phyloP scores from a whole-genome alignment of 106 monocot species.

The Chionographis japonica region DNA sequence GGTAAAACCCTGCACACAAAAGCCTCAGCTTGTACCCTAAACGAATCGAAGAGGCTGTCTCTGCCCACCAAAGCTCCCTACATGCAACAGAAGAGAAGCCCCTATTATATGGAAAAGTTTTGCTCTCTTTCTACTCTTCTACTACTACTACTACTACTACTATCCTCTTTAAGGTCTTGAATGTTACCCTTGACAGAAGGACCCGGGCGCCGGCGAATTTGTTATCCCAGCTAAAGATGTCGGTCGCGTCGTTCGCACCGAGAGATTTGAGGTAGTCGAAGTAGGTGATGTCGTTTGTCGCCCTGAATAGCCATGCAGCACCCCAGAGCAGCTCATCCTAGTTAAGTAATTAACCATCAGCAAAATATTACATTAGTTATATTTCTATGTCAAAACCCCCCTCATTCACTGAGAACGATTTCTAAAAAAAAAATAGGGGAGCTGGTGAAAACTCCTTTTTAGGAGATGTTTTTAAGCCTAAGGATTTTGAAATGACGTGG shows the following conservation, averaged over 20 bases:
- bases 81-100: not conserved
- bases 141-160: no score
- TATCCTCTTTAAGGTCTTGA: no score
- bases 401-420: not conserved
- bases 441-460: no score
- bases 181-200: conserved; percentile 33
- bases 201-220: conserved; percentile 49
- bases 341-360: not conserved
- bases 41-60: conserved; percentile 31
- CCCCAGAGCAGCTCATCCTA: conserved; percentile 73
- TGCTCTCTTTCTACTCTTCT: not conserved
- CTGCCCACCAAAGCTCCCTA: conserved; percentile 37
- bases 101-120: not conserved
- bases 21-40: conserved; percentile 50
- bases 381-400: not conserved
- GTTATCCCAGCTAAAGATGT: conserved; percentile 71
- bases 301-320: conserved; percentile 52
- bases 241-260: conserved; percentile 23
- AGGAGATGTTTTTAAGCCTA: no score
- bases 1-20: conserved; percentile 69
- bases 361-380: not conserved
- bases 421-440: not conserved
- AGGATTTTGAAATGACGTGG: no score
- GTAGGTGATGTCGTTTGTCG: conserved; percentile 37
- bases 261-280: conserved; percentile 35